A percentile compares a stretch with the other conserved stretches of the same genome.
phyloP scores from a whole-genome alignment of 2,329 filamentous ascomycete species.

The Graphium sp. region DNA sequence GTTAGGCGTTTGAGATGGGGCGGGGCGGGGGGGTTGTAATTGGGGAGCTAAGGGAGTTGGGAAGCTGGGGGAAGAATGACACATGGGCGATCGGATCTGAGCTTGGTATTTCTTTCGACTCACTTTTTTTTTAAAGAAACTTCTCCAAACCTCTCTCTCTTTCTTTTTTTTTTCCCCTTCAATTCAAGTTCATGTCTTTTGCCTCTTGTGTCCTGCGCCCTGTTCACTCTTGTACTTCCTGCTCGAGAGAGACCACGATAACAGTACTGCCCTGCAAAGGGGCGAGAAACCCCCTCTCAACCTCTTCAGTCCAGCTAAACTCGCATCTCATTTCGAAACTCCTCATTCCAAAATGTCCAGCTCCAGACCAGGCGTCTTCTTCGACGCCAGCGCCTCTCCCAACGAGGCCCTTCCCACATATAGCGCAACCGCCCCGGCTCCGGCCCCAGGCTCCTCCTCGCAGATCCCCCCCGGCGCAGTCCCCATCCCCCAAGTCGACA shows the following conservation, averaged over 20 bases:
- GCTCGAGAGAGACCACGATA: background rate
- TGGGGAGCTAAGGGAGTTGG: no score
- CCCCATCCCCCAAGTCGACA: background rate
- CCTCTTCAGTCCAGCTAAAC: background rate
- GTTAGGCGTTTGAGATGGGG: no score
- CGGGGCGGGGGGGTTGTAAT: no score
- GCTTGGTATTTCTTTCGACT: no score
- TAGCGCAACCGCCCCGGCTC: background rate
- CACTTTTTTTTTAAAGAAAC: no score
- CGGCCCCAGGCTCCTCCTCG: background rate
- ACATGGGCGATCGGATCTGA: no score
- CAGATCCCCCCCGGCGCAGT: background rate
- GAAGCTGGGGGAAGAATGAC: no score
- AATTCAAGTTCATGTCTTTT: background rate
- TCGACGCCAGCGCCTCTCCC: background rate
- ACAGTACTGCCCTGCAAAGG: background rate
- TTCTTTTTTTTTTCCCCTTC: background rate
- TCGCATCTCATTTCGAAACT: background rate
- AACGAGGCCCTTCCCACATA: slow-evolving; percentile 2
- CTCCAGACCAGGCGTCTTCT: no score
- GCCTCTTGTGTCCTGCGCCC: background rate
- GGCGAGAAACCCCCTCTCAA: slow-evolving; percentile 4
- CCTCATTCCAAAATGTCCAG: no score
- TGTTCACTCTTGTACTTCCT: background rate
- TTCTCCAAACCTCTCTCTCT: no score